These are phyloP conservation scores for Eutrema japonicum DNA, from an alignment of 345 rosid species.

Conservation along the genomic window DNA sequence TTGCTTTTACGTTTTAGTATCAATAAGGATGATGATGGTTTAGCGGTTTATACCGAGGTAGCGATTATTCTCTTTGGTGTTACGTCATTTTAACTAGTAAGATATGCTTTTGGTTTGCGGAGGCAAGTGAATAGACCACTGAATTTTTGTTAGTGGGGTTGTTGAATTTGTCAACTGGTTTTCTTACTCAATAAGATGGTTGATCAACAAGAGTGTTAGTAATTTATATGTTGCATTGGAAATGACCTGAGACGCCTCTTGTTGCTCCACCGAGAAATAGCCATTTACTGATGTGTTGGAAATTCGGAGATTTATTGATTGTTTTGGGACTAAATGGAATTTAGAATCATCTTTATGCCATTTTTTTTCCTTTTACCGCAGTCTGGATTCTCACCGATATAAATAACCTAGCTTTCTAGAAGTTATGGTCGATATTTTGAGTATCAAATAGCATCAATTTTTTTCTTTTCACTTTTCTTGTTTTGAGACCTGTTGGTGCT, in stretches of 20 bases:
- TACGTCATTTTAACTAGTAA: not conserved
- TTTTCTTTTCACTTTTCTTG: not conserved
- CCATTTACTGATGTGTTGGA: not conserved
- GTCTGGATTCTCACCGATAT: conserved; percentile 3
- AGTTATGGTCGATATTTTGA: not conserved
- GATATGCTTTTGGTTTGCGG: conserved; percentile 1
- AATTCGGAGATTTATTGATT: not conserved
- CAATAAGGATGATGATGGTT: not conserved
- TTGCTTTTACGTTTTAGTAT: not conserved
- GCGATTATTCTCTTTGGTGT: not conserved
- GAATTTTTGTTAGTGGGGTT: not conserved
- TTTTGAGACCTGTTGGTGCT: conserved; percentile 12
- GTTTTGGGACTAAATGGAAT: not conserved
- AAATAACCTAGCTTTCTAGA: not conserved
- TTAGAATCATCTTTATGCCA: not conserved
- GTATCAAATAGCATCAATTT: not conserved
- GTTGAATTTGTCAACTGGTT: not conserved
- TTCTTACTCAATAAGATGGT: not conserved
- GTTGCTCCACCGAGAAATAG: not conserved
- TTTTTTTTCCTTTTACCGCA: not conserved
- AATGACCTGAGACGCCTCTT: conserved; percentile 1
- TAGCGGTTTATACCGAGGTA: not conserved
- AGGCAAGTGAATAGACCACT: conserved; percentile 1
- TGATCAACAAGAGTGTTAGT: not conserved
- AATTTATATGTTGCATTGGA: not conserved